Evolutionary conservation across 2,329 filamentous ascomycete genomes (phyloP), one percentile per base, ranked within the genome.

Genomic region (Thielaviopsis populi): DNA sequence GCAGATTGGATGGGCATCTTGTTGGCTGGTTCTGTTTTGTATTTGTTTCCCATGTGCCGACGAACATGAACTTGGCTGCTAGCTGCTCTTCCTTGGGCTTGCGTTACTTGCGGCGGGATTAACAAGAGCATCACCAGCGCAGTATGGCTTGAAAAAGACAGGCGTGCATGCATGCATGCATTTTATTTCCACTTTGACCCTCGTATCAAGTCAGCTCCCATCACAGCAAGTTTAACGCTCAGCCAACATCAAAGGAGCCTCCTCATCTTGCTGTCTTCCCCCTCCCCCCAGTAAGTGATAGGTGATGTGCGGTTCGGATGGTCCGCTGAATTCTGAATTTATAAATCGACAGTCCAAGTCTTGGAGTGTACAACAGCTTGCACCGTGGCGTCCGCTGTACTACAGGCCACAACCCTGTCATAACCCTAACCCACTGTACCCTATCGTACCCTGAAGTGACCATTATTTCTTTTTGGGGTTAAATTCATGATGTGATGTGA

Each of bases 371-470:
- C n/a, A 24, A 50, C 46, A 50, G 46, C 46, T 27, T 27, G 24
- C 19, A 15, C 19, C 46, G 8, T 15, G 46, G 46, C 46, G 13
- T n/a, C 17, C 19, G 24, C 10, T 7, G 46, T 50, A 8, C 24
- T 50, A 50, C 46, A 50, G 46, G 46, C 58, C 37, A n/a, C 43
- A 40, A 60, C 58, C 58, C 58, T 60, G n/a, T n/a, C n/a, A n/a
- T n/a, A n/a, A 27, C 33, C 56, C 30, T 42, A 7, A 10, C 53
- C 10, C 10, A 37, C 30, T 7, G 3, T 33, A 33, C 24, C 53
- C 50, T 27, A 33, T n/a, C 37, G 6, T 48, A 7, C 3, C 30
- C 30, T 19, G 41, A 42, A 42, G 7, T 33, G 30, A 37, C 5
- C 33, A 37, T 37, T n/a, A n/a, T n/a, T n/a, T n/a, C n/a, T n/a